Percentiles rank a stretch among this genome's conserved stretches.
Evolutionary conservation across 2,329 filamentous ascomycete genomes (phyloP).

Genomic region (Salinomyces thailandicus): DNA sequence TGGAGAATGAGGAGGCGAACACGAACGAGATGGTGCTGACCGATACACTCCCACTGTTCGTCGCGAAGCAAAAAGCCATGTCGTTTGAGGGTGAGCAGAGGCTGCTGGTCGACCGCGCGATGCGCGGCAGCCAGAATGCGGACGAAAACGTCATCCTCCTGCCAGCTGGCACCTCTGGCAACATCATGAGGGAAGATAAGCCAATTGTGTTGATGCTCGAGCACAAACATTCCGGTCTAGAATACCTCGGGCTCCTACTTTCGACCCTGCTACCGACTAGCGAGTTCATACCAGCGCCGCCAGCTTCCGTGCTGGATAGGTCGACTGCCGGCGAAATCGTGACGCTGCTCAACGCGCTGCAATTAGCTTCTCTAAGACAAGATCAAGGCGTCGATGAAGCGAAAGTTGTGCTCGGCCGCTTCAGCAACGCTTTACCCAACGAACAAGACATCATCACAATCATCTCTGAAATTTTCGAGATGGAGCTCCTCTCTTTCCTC

Average conservation of each 20-base stretch:
- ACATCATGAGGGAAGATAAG: constrained; percentile 66
- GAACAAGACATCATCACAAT: constrained; percentile 67
- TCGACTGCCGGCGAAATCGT: constrained; percentile 65
- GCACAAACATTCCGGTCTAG: constrained; percentile 65
- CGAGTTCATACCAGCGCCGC: constrained; percentile 12
- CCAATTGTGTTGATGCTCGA: constrained; percentile 66
- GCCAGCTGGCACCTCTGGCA: constrained; percentile 54
- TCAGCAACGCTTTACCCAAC: constrained; percentile 39
- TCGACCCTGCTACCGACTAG: constrained; percentile 53
- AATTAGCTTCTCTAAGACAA: constrained; percentile 34
- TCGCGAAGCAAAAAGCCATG: constrained; percentile 5
- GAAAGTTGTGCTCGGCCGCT: constrained; percentile 38
- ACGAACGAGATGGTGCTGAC: constrained; percentile 64
- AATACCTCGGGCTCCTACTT: constrained; percentile 66
- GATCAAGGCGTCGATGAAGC: constrained; percentile 26
- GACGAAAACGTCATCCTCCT: constrained; percentile 44
- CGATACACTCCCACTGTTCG: constrained; percentile 55
- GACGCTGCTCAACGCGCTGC: constrained; percentile 58
- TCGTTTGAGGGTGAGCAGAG: constrained; percentile 5
- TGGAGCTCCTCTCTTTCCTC: constrained; percentile 42
- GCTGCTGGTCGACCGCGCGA: constrained; percentile 5
- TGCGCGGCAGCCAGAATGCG: constrained; percentile 2
- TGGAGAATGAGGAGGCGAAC: constrained; percentile 77
- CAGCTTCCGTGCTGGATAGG: constrained; percentile 32
- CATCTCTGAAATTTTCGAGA: constrained; percentile 75